Evolutionary conservation across 1,139 yeast species (phyloP), one percentile per base, ranked within the genome.

Genomic region (Wickerhamomyces sp.): DNA sequence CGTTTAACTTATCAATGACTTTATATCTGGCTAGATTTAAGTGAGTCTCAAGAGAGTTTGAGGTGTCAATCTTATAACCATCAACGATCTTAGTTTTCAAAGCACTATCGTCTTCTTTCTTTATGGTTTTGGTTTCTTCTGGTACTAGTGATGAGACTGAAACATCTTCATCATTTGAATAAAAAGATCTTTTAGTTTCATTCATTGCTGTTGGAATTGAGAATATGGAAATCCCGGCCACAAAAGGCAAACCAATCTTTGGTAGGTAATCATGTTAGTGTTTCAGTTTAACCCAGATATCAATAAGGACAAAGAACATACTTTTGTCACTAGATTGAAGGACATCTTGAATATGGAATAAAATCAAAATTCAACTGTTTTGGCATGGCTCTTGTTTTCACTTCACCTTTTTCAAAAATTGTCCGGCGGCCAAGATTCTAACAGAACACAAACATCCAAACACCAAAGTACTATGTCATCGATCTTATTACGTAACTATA

Each of bases 41-140:
- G n/a, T 55, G 53, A 5, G 43, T 40, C 41, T 58, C 60, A 10
- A 58, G 40, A 46, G 48, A 53, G 36, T 43, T 46, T 1, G 60
- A 55, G 7, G 59, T 48, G 43, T 52, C 48, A 39, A 58, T 52
- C 40, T 52, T 54, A 43, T 54, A 55, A 15, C 62, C 62, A 33
- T 55, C 59, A 39, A 57, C 49, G 27, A 45, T 50, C 30, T 48
- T 46, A 10, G 53, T 43, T 18, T 18, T 18, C 23, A 18, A 18
- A 18, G 23, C 23, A 18, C 23, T 18, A 5, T 18, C 23, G 23
- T 18, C 23, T 18, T 18, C 4, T 3, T 18, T 18, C 23, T 18
- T 5, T 18, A 18, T 18, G 7, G 23, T 33, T 9, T 39, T 34
- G 30, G 18, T 18, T 18, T 18, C 29, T 10, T 13, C 45, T 26